phyloP scores from a whole-genome alignment of 1,284 basidiomycete genomes.

The Chalciporus piperatoides region DNA sequence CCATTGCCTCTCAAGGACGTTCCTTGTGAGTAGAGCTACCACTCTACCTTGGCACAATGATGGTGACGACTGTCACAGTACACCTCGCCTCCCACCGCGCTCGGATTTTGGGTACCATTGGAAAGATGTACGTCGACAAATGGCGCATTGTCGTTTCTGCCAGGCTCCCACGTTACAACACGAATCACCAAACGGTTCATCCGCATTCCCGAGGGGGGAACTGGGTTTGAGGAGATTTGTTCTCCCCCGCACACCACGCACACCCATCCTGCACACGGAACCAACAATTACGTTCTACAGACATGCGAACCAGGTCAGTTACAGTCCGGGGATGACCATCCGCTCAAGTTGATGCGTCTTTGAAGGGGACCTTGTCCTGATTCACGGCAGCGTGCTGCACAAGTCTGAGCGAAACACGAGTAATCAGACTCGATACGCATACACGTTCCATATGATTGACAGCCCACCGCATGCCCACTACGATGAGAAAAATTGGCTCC shows the following conservation, averaged over 20 bases:
- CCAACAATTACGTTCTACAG: conserved; percentile 65
- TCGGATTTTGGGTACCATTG: conserved; percentile 95
- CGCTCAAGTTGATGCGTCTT: not conserved
- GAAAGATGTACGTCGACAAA: conserved; percentile 84
- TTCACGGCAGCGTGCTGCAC: conserved; percentile 88
- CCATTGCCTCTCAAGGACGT: conserved; percentile 49
- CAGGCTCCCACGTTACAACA: conserved; percentile 79
- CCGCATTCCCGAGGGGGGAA: conserved; percentile 66
- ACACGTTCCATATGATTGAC: conserved; percentile 93
- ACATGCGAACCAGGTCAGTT: conserved; percentile 70
- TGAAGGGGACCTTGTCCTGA: conserved; percentile 79
- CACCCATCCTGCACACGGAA: conserved; percentile 24
- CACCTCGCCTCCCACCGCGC: conserved; percentile 84
- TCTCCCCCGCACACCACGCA: conserved; percentile 36
- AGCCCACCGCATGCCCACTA: conserved; percentile 60
- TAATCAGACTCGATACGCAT: conserved; percentile 77
- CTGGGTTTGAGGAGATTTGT: conserved; percentile 69
- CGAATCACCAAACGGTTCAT: conserved; percentile 82
- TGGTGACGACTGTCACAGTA: conserved; percentile 51
- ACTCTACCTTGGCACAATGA: not conserved
- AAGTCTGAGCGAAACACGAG: conserved; percentile 81
- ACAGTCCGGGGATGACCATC: not conserved
- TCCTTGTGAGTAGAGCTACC: conserved; percentile 50
- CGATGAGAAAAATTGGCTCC: conserved; percentile 85
- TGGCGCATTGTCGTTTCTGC: conserved; percentile 88